Percentiles rank a stretch among this genome's conserved stretches.
phyloP scores from a whole-genome alignment of 495 filamentous ascomycete genomes.

The Pseudevernia furfuracea region DNA sequence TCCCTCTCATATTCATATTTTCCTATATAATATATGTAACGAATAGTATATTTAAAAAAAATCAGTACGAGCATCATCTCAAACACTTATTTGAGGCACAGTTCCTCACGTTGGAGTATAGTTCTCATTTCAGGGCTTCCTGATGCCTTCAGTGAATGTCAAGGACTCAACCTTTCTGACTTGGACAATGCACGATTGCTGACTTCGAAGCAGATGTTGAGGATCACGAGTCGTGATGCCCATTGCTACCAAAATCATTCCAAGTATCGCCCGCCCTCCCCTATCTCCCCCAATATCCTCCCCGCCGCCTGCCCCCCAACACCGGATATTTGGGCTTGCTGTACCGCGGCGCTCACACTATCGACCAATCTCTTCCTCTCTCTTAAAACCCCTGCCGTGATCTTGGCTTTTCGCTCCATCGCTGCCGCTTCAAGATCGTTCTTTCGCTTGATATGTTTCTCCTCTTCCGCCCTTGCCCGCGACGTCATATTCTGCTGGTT shows the following conservation, averaged over 20 bases:
- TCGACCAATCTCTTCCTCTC: slow-evolving; percentile 13
- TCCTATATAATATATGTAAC: no score
- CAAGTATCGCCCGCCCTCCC: background rate
- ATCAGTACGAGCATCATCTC: no score
- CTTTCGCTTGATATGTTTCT: slow-evolving; percentile 5
- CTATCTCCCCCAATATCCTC: slow-evolving; percentile 17
- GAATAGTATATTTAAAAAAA: no score
- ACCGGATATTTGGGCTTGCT: slow-evolving; percentile 11
- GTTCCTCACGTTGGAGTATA: no score
- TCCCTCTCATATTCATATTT: no score
- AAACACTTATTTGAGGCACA: no score
- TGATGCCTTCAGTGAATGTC: no score
- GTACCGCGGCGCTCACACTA: background rate
- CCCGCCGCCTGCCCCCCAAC: slow-evolving; percentile 5
- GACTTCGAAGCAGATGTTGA: background rate
- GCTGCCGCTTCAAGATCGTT: slow-evolving; percentile 4
- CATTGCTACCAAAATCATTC: background rate
- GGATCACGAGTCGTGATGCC: background rate
- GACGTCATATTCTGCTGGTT: background rate
- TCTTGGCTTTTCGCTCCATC: slow-evolving; percentile 4
- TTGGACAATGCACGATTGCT: background rate
- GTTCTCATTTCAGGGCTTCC: no score
- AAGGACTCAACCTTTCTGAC: background rate
- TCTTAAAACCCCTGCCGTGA: background rate
- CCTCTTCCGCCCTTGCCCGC: background rate